Base-by-base conservation (phyloP, 352 stramenopile genomes). In the Globisporangium okanoganense region DNA sequence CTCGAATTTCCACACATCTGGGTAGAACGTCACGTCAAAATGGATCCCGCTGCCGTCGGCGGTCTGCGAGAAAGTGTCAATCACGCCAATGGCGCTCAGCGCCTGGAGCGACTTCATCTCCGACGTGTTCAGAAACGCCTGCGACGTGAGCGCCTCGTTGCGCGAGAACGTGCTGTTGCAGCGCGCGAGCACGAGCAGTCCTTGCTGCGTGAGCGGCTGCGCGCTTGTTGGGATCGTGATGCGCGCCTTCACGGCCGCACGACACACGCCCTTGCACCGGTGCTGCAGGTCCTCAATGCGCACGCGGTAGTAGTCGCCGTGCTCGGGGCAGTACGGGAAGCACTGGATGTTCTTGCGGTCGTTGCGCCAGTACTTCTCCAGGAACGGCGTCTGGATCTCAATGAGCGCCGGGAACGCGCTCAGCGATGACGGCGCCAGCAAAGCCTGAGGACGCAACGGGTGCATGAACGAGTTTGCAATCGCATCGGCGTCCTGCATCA, bases 301-400 rank as follows among this genome's bases (percentile, higher is more conserved):
- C 36, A 93, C 87, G 16, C 86, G 83, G 61, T 94, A 96, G 66
- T 97, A 97, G 54, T 97, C 88, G 18, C 88, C 88, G 40, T 95
- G 86, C 40, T 96, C 87, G 7, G 85, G 87, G 38, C 88, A 97
- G 56, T 89, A 93, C 16, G 88, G 88, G 65, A 97, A 97, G 60
- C 88, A 97, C 65, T 97, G 88, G 41, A 97, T 91, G 61, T 97
- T 97, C 71, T 97, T 97, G 45, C 88, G 85, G 53, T 97, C 88
- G 61, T 97, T 97, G 58, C 88, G 85, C 82, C 87, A 97, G 61
- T 97, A 97, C 64, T 96, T 96, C 36, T 91, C 79, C 31, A 95
- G 58, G 71, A 96, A 96, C 9, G 64, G 71, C 14, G 88, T 94
- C 61, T 90, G 75, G 45, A 96, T 90, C 27, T 87, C 72, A 16